Percentiles rank a stretch among this genome's conserved stretches.
phyloP scores from a whole-genome alignment of 805 yeast genomes.

The Yarrowia phangngaensis region DNA sequence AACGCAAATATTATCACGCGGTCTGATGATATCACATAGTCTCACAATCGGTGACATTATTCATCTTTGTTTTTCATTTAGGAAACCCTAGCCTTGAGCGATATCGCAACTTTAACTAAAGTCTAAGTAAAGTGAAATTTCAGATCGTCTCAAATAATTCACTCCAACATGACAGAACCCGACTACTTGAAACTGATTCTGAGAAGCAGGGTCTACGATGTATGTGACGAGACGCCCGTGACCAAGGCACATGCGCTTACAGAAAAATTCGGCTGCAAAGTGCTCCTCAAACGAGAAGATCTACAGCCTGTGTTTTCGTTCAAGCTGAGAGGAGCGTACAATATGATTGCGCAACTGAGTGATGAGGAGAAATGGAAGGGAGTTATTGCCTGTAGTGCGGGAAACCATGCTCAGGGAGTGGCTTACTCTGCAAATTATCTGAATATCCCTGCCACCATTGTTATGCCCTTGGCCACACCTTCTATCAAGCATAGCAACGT shows the following conservation, averaged over 20 bases:
- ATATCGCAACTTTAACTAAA: too few relatives aligned
- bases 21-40: too few relatives aligned
- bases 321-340: slow-evolving; percentile 95
- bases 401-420: slow-evolving; percentile 99
- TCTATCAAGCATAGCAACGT: slow-evolving; percentile 91
- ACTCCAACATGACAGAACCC: slow-evolving; percentile 44
- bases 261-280: slow-evolving; percentile 67
- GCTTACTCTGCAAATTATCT: slow-evolving; percentile 84
- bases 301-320: slow-evolving; percentile 91
- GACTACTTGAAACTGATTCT: slow-evolving; percentile 88
- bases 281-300: slow-evolving; percentile 86
- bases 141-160: too few relatives aligned
- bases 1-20: too few relatives aligned
- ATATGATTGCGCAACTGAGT: slow-evolving; percentile 83
- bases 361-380: slow-evolving; percentile 64
- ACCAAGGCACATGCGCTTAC: slow-evolving; percentile 71
- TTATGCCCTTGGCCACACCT: slow-evolving; percentile 97
- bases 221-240: slow-evolving; percentile 84
- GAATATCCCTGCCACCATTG: slow-evolving; percentile 90
- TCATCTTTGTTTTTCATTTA: too few relatives aligned
- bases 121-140: too few relatives aligned
- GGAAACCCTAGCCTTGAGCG: slow-evolving; percentile 14
- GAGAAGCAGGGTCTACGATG: slow-evolving; percentile 93
- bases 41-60: too few relatives aligned
- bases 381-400: slow-evolving; percentile 97